These are phyloP conservation scores for Bipolaris oryzae DNA, from an alignment of 2,329 filamentous ascomycete species.

Conservation along the genomic window DNA sequence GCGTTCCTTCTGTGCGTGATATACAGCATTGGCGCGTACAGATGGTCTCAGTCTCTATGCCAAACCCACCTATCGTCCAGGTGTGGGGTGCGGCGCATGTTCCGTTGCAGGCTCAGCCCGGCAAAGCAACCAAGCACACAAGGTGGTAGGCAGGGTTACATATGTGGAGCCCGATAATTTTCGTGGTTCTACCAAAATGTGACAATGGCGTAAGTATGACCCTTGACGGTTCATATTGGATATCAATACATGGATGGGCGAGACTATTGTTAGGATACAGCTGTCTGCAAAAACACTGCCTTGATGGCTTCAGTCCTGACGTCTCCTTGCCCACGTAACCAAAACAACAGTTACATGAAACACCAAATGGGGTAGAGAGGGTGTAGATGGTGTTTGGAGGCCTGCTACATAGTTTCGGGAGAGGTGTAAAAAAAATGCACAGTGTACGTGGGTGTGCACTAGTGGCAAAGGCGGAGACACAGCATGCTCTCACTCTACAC, in stretches of 20 bases:
- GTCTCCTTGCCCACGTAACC: not conserved
- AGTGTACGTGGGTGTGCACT: not conserved
- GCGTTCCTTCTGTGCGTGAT: not conserved
- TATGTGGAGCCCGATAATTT: not conserved
- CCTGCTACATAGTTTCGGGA: not conserved
- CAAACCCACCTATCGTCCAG: conserved; percentile 1
- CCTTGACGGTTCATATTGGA: not conserved
- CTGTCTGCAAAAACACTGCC: not conserved
- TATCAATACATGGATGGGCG: not conserved
- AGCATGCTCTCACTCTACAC: no score
- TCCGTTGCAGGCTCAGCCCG: conserved; percentile 2
- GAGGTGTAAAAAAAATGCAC: not conserved
- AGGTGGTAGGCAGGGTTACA: conserved; percentile 1
- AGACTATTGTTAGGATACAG: not conserved
- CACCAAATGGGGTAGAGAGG: not conserved
- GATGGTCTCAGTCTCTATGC: conserved; percentile 1
- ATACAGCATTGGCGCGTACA: conserved; percentile 9
- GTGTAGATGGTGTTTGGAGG: not conserved
- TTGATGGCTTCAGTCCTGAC: not conserved
- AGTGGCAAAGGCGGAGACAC: not conserved
- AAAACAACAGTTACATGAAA: not conserved
- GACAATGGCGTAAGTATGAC: not conserved
- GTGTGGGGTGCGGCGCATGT: conserved; percentile 6
- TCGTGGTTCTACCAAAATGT: conserved; percentile 1
- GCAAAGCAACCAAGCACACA: not conserved